These are phyloP conservation scores for Fraxinus albicans DNA, from an alignment of 305 asterid species.

Conservation along the genomic window DNA sequence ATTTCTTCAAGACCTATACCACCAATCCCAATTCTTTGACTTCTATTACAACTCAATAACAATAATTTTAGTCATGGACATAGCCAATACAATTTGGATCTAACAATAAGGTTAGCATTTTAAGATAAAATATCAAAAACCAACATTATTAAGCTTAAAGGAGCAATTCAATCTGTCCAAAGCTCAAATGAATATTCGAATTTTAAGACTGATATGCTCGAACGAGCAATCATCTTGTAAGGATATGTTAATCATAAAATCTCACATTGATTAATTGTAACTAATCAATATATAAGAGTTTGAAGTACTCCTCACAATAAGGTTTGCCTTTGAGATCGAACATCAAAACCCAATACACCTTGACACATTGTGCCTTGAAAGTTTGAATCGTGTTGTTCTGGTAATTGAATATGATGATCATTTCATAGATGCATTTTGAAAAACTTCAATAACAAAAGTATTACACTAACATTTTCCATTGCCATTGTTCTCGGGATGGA, in stretches of 20 bases:
- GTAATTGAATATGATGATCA: neutral
- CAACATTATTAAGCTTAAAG: no score
- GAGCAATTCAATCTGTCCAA: neutral
- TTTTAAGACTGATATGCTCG: no score
- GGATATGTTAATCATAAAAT: neutral
- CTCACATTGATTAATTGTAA: neutral
- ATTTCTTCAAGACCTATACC: no score
- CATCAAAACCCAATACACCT: neutral
- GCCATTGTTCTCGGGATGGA: neutral
- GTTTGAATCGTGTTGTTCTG: neutral
- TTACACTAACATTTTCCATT: neutral
- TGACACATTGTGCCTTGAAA: neutral
- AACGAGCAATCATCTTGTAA: neutral
- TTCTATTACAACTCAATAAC: no score
- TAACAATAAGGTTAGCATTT: no score
- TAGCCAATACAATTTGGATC: no score
- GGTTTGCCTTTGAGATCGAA: neutral
- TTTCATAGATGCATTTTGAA: neutral
- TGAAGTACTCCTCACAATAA: no score
- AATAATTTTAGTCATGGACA: no score
- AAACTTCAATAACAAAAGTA: no score
- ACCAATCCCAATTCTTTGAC: no score
- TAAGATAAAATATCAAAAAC: no score
- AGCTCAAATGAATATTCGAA: neutral
- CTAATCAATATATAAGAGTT: no score